Percentiles rank a stretch among this genome's conserved stretches.
Conservation (phyloP, 2,329 filamentous ascomycete genomes). For the Trichoderma endophyticum region DNA sequence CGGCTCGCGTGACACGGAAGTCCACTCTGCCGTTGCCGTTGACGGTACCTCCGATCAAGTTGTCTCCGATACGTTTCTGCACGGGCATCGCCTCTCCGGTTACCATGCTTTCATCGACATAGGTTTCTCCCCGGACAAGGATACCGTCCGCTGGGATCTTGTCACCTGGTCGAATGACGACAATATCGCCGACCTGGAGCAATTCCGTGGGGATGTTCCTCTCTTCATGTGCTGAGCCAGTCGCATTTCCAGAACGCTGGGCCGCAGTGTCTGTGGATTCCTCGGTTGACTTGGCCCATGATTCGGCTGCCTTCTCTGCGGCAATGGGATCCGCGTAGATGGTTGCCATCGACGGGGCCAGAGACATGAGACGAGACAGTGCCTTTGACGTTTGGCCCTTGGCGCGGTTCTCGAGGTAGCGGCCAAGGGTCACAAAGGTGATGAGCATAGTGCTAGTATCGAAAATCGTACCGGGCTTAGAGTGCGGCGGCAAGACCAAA, state of each 20-base stretch:
- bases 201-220: conserved; percentile 89
- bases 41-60: conserved; percentile 89
- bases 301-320: conserved; percentile 82
- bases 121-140: conserved; percentile 84
- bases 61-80: conserved; percentile 75
- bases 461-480: conserved; percentile 82
- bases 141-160: conserved; percentile 93
- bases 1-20: conserved; percentile 87
- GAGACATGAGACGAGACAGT: conserved; percentile 88
- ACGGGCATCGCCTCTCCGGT: conserved; percentile 97
- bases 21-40: conserved; percentile 91
- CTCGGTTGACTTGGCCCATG: conserved; percentile 50
- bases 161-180: conserved; percentile 88
- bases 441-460: conserved; percentile 99
- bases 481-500: conserved; percentile 69
- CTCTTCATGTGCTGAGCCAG: conserved; percentile 70
- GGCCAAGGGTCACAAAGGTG: conserved; percentile 87
- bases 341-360: conserved; percentile 93
- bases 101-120: conserved; percentile 97
- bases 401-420: conserved; percentile 88
- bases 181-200: conserved; percentile 88
- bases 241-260: conserved; percentile 29
- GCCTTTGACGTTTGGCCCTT: conserved; percentile 97
- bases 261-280: conserved; percentile 42
- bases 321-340: conserved; percentile 95